These are phyloP conservation scores for Priceomyces medius DNA, from an alignment of 805 yeast species.

Conservation along the genomic window DNA sequence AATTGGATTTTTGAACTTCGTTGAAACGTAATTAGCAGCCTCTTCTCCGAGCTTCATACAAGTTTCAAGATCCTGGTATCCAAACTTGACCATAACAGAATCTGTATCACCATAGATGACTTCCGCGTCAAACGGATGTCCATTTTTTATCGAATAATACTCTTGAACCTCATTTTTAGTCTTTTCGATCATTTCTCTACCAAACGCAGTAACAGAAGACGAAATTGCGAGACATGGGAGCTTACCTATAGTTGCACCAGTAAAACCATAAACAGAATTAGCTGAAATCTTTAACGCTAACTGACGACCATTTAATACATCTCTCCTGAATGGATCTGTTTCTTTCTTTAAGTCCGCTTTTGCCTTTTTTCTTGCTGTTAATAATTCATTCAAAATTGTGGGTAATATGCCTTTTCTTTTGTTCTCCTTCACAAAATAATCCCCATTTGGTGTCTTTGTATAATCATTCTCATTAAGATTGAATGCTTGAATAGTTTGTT, in stretches of 20 bases:
- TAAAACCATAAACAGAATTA: slow-evolving; percentile 97
- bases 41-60: slow-evolving; percentile 93
- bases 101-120: slow-evolving; percentile 99
- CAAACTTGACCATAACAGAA: slow-evolving; percentile 98
- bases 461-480: slow-evolving; percentile 72
- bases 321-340: slow-evolving; percentile 89
- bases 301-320: slow-evolving; percentile 95
- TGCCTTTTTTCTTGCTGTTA: slow-evolving; percentile 90
- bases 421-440: slow-evolving; percentile 72
- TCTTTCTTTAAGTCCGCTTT: slow-evolving; percentile 87
- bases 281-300: slow-evolving; percentile 95
- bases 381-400: slow-evolving; percentile 82
- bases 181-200: slow-evolving; percentile 93
- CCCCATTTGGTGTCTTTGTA: slow-evolving; percentile 87
- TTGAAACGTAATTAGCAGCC: slow-evolving; percentile 87
- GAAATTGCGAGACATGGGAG: slow-evolving; percentile 96
- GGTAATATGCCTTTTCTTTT: slow-evolving; percentile 86
- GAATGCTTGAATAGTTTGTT: slow-evolving; percentile 63
- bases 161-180: slow-evolving; percentile 86
- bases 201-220: slow-evolving; percentile 92
- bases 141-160: slow-evolving; percentile 75
- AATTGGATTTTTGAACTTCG: slow-evolving; percentile 78
- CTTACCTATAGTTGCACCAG: slow-evolving; percentile 98
- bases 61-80: slow-evolving; percentile 70
- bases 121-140: slow-evolving; percentile 77